phyloP scores from a whole-genome alignment of 805 yeast species.

The Clavispora fructus region DNA sequence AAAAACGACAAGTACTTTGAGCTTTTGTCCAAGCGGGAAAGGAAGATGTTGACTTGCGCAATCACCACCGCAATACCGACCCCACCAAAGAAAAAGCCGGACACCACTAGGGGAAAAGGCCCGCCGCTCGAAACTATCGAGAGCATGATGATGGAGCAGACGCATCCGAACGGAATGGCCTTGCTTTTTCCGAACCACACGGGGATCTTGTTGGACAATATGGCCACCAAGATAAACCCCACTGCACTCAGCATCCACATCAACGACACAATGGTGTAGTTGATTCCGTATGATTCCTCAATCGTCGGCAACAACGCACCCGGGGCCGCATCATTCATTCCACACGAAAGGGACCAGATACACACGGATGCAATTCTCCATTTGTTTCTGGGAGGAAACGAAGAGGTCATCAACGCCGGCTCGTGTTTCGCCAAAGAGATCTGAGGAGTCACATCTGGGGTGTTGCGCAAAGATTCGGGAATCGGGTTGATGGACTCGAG shows the following conservation, averaged over 20 bases:
- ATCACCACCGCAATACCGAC: conserved; percentile 18
- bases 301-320: conserved; percentile 20
- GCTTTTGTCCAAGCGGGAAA: conserved; percentile 17
- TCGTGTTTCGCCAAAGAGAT: conserved; percentile 6
- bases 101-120: conserved; percentile 17
- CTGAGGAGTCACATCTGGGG: conserved; percentile 3
- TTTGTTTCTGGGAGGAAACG: conserved; percentile 13
- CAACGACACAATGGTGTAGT: conserved; percentile 16
- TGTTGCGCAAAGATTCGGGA: not conserved
- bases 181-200: conserved; percentile 13
- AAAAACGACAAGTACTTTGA: conserved; percentile 16
- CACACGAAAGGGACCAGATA: conserved; percentile 13
- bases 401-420: conserved; percentile 11
- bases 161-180: conserved; percentile 13
- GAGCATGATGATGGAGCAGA: conserved; percentile 10
- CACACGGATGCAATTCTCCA: conserved; percentile 15
- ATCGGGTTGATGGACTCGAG: not conserved
- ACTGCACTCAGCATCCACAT: conserved; percentile 18
- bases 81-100: conserved; percentile 21
- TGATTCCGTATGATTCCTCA: conserved; percentile 14
- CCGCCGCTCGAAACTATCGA: conserved; percentile 17
- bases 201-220: conserved; percentile 12
- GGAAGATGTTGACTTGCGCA: conserved; percentile 18
- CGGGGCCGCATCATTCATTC: conserved; percentile 18
- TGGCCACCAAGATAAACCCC: conserved; percentile 17